Evolutionary conservation across 371 early-diverging fungal genomes (phyloP).

Genomic region (Saksenaea oblongispora): DNA sequence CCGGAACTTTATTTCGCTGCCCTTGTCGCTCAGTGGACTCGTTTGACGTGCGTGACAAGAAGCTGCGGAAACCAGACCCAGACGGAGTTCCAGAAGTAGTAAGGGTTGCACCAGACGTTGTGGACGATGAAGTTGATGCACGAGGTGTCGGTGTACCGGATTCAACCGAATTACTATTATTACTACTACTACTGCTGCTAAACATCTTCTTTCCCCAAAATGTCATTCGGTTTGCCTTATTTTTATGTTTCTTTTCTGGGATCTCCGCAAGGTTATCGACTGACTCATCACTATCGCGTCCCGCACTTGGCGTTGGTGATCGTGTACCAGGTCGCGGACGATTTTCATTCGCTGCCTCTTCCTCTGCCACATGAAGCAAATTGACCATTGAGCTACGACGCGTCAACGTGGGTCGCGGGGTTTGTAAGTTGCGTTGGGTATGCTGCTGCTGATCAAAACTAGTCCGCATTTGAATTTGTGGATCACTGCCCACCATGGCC

Average conservation of each 20-base stretch:
- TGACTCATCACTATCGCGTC: constrained; percentile 19
- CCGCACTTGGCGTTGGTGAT: constrained; percentile 15
- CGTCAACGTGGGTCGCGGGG: constrained; percentile 29
- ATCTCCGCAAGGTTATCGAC: constrained; percentile 8
- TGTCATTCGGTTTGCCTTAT: constrained; percentile 53
- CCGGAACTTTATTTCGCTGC: constrained; percentile 2
- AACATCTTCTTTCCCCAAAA: constrained; percentile 56
- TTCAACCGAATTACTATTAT: background rate
- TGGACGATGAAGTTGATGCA: constrained; percentile 13
- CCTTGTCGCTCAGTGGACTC: constrained; percentile 20
- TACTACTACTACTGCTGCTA: constrained; percentile 19
- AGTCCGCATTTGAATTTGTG: constrained; percentile 1
- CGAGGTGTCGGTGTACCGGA: constrained; percentile 5
- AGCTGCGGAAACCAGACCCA: constrained; percentile 22
- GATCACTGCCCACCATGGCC: constrained; percentile 20
- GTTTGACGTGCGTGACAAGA: constrained; percentile 27
- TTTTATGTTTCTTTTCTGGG: constrained; percentile 40
- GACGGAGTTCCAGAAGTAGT: background rate
- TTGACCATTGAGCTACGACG: constrained; percentile 46
- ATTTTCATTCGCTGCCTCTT: background rate
- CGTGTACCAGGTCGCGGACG: constrained; percentile 11
- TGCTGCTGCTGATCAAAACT: constrained; percentile 21
- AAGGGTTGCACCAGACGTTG: background rate
- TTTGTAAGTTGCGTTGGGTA: constrained; percentile 11
- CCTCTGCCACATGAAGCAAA: constrained; percentile 18